Conservation (phyloP, 2,329 filamentous ascomycete species). For the Juglanconis sp. region DNA sequence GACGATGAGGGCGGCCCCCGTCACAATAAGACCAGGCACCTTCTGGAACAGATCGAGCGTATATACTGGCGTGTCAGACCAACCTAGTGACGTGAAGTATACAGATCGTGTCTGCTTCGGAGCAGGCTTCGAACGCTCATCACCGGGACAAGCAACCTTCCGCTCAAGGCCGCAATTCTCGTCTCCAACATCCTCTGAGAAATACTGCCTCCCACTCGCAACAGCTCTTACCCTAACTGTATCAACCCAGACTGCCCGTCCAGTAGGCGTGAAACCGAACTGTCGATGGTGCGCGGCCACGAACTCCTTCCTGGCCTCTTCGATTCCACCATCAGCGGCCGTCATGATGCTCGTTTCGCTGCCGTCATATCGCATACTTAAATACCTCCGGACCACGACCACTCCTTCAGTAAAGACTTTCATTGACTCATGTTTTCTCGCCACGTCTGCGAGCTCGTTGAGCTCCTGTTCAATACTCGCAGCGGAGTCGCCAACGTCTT, state of each 20-base stretch:
- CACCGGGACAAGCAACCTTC: background rate
- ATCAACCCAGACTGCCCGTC: conserved; percentile 6
- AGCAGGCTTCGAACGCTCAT: background rate
- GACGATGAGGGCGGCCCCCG: conserved; percentile 9
- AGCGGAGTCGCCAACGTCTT: conserved; percentile 32
- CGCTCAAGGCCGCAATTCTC: background rate
- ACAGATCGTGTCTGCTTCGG: conserved; percentile 4
- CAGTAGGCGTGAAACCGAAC: conserved; percentile 8
- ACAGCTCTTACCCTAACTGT: conserved; percentile 7
- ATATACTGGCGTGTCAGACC: conserved; percentile 20
- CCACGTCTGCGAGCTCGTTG: conserved; percentile 3
- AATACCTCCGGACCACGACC: background rate
- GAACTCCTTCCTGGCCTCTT: conserved; percentile 6
- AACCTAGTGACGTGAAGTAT: conserved; percentile 19
- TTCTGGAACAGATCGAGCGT: conserved; percentile 8
- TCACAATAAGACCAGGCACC: background rate
- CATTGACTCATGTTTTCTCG: conserved; percentile 6
- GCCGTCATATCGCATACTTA: conserved; percentile 33
- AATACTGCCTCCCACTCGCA: background rate
- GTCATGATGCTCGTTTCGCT: conserved; percentile 34
- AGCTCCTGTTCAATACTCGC: background rate
- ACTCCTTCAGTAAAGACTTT: background rate
- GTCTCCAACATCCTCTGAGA: background rate
- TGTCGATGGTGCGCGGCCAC: conserved; percentile 2
- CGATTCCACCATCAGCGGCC: background rate